Evolutionary conservation across 352 stramenopile species (phyloP).

Genomic region (Blastocystis sp.): DNA sequence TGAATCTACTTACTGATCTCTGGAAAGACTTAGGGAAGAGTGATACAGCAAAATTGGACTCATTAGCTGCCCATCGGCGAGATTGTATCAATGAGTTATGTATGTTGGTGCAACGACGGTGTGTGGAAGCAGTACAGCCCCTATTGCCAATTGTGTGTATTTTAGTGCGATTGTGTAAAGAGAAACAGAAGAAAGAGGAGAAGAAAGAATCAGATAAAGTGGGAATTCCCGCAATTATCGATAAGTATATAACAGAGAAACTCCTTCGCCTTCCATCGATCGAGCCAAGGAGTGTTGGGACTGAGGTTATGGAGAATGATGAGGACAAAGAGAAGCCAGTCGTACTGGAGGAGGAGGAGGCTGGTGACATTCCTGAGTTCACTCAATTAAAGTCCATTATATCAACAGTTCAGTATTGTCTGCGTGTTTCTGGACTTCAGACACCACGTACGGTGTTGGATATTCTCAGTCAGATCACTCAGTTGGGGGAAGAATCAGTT

Average conservation of each 20-base stretch:
- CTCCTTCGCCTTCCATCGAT: neutral
- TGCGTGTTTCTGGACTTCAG: neutral
- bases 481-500: neutral
- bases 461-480: neutral
- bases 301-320: neutral
- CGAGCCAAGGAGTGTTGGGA: neutral
- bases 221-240: neutral
- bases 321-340: neutral
- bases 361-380: neutral
- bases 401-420: neutral
- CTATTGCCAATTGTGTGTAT: neutral
- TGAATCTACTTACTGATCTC: neutral
- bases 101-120: neutral
- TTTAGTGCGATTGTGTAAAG: neutral
- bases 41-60: neutral
- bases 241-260: neutral
- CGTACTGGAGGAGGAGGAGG: neutral
- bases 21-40: neutral
- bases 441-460: neutral
- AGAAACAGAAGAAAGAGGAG: neutral
- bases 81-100: conserved; percentile 10
- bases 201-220: neutral
- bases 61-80: neutral
- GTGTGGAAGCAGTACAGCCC: neutral
- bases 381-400: neutral